Conservation (phyloP, 2,329 filamentous ascomycete genomes). For the Thielaviopsis euricoi region DNA sequence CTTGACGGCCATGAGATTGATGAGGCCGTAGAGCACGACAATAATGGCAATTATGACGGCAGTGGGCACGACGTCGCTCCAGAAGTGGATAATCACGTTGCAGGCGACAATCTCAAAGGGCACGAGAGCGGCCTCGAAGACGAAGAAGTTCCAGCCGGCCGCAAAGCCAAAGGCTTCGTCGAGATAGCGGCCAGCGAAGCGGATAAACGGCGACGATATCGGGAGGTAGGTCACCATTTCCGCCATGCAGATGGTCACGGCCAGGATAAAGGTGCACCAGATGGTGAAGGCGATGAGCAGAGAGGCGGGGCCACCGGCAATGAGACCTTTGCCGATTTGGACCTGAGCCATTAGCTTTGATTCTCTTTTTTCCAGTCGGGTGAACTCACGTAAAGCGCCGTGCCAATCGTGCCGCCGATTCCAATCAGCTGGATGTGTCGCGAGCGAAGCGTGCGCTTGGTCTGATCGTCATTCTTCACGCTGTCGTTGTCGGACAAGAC, state of each 20-base stretch:
- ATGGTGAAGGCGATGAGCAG: conserved; percentile 42
- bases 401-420: conserved; percentile 49
- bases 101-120: conserved; percentile 52
- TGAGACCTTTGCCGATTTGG: conserved; percentile 36
- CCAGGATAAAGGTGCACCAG: conserved; percentile 45
- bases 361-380: too few relatives aligned
- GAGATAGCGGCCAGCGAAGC: conserved; percentile 58
- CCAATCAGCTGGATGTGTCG: conserved; percentile 40
- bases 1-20: conserved; percentile 59
- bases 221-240: conserved; percentile 67
- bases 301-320: conserved; percentile 41
- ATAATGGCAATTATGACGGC: conserved; percentile 44
- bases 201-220: conserved; percentile 63
- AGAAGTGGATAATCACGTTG: conserved; percentile 45
- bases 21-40: conserved; percentile 27
- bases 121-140: conserved; percentile 51
- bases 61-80: conserved; percentile 42
- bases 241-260: conserved; percentile 44
- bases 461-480: conserved; percentile 20
- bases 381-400: conserved; percentile 34
- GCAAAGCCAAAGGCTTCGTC: conserved; percentile 61
- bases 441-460: conserved; percentile 36
- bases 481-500: background rate
- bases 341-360: conserved; percentile 15
- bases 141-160: conserved; percentile 58